Evolutionary conservation across 2,329 filamentous ascomycete genomes (phyloP).

Genomic region (Lachnum nothofagi): DNA sequence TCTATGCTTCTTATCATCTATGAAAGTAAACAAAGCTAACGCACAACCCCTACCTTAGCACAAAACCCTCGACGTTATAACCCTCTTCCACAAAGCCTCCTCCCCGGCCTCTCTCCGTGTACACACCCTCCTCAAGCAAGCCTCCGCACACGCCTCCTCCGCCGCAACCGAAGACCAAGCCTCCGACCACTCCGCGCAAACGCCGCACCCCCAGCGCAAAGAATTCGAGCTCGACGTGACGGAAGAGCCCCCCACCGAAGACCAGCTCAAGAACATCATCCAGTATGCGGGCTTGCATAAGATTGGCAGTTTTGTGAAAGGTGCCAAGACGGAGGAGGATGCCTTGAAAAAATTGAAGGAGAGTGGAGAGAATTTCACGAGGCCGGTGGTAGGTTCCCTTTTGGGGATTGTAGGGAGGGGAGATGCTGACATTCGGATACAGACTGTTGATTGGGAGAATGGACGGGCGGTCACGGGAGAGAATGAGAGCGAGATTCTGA

Average conservation of each 20-base stretch:
- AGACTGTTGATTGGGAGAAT: constrained; percentile 88
- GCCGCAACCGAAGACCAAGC: constrained; percentile 71
- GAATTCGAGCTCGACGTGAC: constrained; percentile 86
- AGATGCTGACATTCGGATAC: constrained; percentile 25
- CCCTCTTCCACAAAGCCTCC: constrained; percentile 86
- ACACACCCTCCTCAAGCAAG: constrained; percentile 73
- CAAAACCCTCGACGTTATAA: constrained; percentile 84
- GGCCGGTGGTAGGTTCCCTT: constrained; percentile 64
- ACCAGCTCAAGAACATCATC: constrained; percentile 78
- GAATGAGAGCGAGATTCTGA: constrained; percentile 83
- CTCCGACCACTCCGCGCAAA: constrained; percentile 58
- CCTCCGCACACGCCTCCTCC: constrained; percentile 62
- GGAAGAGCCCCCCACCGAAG: constrained; percentile 70
- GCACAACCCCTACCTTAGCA: constrained; percentile 43
- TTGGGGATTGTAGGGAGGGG: not conserved
- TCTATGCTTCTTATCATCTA: not conserved
- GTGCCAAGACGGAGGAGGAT: constrained; percentile 68
- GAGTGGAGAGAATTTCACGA: constrained; percentile 61
- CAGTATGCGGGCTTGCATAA: constrained; percentile 68
- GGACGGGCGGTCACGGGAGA: constrained; percentile 74
- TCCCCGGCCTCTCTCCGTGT: constrained; percentile 68
- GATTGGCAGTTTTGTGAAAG: constrained; percentile 62
- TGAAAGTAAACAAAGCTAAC: constrained; percentile 1
- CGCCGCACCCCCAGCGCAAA: constrained; percentile 43
- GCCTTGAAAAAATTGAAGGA: constrained; percentile 74